A percentile compares a stretch with the other conserved stretches of the same genome.
Evolutionary conservation across 2,329 filamentous ascomycete species (phyloP).

Genomic region (Fusarium buxicola): DNA sequence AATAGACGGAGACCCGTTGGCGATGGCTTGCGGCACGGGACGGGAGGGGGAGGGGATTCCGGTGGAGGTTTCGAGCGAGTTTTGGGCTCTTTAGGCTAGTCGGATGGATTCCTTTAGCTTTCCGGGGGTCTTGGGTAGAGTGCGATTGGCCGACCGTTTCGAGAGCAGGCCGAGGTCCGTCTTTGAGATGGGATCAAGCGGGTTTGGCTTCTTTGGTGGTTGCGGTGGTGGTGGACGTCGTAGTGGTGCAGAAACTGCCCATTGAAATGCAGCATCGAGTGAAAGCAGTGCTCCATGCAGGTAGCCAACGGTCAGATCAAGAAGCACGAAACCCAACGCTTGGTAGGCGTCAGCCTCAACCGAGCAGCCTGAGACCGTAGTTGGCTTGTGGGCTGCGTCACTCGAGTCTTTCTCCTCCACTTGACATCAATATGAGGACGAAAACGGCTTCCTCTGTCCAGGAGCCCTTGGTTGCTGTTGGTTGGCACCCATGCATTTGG

Average conservation of each 20-base stretch:
- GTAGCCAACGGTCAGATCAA: background rate
- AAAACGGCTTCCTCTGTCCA: too few species aligned
- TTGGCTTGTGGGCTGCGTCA: conserved; percentile 6
- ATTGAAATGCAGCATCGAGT: background rate
- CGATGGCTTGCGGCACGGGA: conserved; percentile 33
- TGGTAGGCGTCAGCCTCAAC: too few species aligned
- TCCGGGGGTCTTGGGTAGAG: conserved; percentile 2
- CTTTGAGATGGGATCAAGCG: background rate
- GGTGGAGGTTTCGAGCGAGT: background rate
- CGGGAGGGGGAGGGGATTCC: conserved; percentile 4
- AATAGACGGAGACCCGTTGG: conserved; percentile 7
- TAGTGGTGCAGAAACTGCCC: background rate
- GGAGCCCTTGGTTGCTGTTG: too few species aligned
- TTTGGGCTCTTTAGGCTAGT: conserved; percentile 12
- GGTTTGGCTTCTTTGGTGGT: background rate
- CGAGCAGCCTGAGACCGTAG: too few species aligned
- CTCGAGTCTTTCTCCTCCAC: background rate
- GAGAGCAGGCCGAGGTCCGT: background rate
- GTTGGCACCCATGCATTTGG: background rate
- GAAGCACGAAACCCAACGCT: background rate
- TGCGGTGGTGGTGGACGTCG: background rate
- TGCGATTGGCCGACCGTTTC: conserved; percentile 17
- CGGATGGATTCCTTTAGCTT: conserved; percentile 11
- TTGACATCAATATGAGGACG: too few species aligned
- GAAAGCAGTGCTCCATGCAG: background rate